phyloP scores from a whole-genome alignment of 2,329 filamentous ascomycete species.

The Elsinoe perseae region DNA sequence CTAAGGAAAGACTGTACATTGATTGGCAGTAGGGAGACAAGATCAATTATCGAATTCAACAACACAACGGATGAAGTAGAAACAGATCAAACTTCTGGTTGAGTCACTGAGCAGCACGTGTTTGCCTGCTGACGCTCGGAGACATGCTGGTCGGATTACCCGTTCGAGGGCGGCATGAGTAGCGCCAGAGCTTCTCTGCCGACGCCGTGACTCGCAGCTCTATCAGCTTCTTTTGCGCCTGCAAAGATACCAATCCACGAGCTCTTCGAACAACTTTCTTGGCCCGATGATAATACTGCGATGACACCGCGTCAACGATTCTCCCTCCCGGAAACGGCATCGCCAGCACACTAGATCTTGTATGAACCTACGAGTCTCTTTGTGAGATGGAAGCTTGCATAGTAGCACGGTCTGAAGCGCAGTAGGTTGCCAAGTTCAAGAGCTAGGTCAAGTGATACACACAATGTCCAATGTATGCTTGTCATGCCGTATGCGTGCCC shows the following conservation, averaged over 20 bases:
- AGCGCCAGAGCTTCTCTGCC: background rate
- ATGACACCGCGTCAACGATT: too few species aligned
- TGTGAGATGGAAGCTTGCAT: too few species aligned
- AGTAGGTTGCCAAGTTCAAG: background rate
- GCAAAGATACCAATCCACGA: too few species aligned
- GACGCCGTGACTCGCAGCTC: background rate
- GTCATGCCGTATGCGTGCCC: background rate
- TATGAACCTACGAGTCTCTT: too few species aligned
- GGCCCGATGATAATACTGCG: too few species aligned
- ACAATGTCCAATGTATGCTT: background rate
- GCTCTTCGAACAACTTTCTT: too few species aligned
- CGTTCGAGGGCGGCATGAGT: background rate
- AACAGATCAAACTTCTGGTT: background rate
- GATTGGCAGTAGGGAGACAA: background rate
- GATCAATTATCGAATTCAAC: too few species aligned
- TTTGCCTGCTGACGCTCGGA: background rate
- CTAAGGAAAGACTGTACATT: background rate
- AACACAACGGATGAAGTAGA: too few species aligned
- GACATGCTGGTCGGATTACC: background rate
- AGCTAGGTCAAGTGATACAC: background rate
- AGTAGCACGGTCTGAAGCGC: too few species aligned
- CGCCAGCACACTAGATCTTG: too few species aligned
- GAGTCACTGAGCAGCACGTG: conserved; percentile 7
- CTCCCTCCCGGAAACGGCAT: too few species aligned
- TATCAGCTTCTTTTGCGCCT: too few species aligned